A percentile compares a stretch with the other conserved stretches of the same genome.
Conservation (phyloP, 495 filamentous ascomycete species). For the Penicillium paxilli region DNA sequence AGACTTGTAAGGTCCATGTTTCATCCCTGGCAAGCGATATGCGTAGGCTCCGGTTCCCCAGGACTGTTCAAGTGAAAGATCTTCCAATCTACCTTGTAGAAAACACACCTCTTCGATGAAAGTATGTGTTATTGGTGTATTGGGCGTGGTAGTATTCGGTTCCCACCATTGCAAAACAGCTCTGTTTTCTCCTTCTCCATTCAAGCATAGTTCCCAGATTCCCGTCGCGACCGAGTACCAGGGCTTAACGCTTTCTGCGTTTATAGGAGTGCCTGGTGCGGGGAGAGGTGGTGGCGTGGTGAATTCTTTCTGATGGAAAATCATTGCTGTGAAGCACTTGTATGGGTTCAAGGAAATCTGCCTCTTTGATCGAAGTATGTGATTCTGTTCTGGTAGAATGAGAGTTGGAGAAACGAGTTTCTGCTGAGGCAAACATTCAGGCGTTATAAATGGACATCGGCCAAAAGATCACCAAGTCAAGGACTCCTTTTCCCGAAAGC, state of each 20-base stretch:
- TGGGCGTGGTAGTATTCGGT: slow-evolving; percentile 7
- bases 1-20: slow-evolving; percentile 24
- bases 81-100: slow-evolving; percentile 23
- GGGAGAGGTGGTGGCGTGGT: slow-evolving; percentile 17
- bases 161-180: slow-evolving; percentile 29
- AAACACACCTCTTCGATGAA: slow-evolving; percentile 30
- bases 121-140: slow-evolving; percentile 22
- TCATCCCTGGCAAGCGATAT: slow-evolving; percentile 22
- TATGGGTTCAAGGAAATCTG: too few species aligned
- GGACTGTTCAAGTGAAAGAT: slow-evolving; percentile 16
- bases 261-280: slow-evolving; percentile 9
- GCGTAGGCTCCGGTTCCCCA: slow-evolving; percentile 28
- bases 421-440: not conserved
- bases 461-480: not conserved
- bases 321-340: slow-evolving; percentile 1
- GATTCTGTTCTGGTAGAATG: too few species aligned
- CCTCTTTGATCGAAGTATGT: too few species aligned
- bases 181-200: slow-evolving; percentile 19
- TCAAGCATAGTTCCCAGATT: slow-evolving; percentile 27
- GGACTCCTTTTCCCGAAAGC: not conserved
- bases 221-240: slow-evolving; percentile 24
- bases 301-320: slow-evolving; percentile 25
- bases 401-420: not conserved
- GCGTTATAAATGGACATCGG: not conserved
- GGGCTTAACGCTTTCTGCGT: slow-evolving; percentile 10